phyloP scores from a whole-genome alignment of 2,329 filamentous ascomycete genomes.

The Coniosporium tulheliwenetii region DNA sequence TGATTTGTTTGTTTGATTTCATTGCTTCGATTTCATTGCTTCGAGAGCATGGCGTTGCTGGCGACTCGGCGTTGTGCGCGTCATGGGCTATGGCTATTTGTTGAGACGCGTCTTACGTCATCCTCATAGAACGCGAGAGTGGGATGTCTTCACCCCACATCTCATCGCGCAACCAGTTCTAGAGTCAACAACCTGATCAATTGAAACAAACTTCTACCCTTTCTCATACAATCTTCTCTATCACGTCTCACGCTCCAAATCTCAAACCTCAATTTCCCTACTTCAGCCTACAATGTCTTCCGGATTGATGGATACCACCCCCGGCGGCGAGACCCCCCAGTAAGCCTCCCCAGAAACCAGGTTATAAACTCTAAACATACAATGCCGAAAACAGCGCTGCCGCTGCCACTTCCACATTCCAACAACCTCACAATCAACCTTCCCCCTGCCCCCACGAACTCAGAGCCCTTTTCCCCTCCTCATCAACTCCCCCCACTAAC shows the following conservation, averaged over 20 bases:
- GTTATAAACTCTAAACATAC: too few species aligned
- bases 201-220: slow-evolving; percentile 1
- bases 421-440: background rate
- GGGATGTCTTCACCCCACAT: too few species aligned
- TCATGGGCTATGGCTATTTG: background rate
- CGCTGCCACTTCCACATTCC: too few species aligned
- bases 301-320: slow-evolving; percentile 41
- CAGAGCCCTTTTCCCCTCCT: background rate
- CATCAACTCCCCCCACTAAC: background rate
- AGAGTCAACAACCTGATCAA: background rate
- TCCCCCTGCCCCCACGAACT: background rate
- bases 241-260: background rate
- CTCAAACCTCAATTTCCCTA: background rate
- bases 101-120: background rate
- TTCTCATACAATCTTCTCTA: background rate
- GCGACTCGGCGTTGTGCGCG: background rate
- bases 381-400: too few species aligned
- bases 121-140: background rate
- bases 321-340: slow-evolving; percentile 45
- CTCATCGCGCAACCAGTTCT: too few species aligned
- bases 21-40: too few species aligned
- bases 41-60: too few species aligned
- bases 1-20: slow-evolving; percentile 17
- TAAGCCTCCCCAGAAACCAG: slow-evolving; percentile 14
- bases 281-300: slow-evolving; percentile 27